Conservation (phyloP, 2,329 filamentous ascomycete species). For the Aspergillus fumigatus region DNA sequence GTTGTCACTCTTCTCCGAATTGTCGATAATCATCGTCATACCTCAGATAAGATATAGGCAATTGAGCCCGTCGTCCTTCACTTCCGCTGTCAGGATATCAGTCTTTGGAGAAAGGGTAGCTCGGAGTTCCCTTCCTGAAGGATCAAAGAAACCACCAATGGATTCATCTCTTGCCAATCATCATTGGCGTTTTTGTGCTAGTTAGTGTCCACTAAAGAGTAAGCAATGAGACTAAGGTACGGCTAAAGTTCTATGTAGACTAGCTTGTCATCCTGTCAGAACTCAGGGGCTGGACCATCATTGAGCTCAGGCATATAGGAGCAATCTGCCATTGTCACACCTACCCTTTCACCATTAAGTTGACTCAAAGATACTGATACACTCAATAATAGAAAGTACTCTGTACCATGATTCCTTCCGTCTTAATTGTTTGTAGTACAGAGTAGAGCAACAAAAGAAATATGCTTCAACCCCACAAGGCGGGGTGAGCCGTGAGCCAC, state of each 20-base stretch:
- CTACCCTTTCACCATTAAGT: background rate
- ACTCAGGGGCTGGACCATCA: background rate
- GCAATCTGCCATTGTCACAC: background rate
- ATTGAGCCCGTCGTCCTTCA: background rate
- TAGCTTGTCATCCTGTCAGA: background rate
- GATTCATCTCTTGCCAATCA: constrained; percentile 3
- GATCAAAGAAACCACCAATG: background rate
- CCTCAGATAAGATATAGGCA: background rate
- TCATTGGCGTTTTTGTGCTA: background rate
- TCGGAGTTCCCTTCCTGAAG: background rate
- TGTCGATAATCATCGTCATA: background rate
- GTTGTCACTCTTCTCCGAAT: background rate
- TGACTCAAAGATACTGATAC: background rate
- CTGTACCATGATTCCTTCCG: background rate
- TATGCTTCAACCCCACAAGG: background rate
- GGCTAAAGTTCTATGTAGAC: background rate
- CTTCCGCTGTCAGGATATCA: background rate
- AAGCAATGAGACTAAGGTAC: background rate
- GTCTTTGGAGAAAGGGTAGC: background rate
- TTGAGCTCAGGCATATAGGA: background rate
- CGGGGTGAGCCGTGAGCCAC: background rate
- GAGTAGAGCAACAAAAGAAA: background rate
- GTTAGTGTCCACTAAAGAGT: background rate
- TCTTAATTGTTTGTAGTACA: background rate
- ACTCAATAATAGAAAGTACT: background rate